phyloP scores from a whole-genome alignment of 1,284 basidiomycete species.

The Bjerkandera adusta region DNA sequence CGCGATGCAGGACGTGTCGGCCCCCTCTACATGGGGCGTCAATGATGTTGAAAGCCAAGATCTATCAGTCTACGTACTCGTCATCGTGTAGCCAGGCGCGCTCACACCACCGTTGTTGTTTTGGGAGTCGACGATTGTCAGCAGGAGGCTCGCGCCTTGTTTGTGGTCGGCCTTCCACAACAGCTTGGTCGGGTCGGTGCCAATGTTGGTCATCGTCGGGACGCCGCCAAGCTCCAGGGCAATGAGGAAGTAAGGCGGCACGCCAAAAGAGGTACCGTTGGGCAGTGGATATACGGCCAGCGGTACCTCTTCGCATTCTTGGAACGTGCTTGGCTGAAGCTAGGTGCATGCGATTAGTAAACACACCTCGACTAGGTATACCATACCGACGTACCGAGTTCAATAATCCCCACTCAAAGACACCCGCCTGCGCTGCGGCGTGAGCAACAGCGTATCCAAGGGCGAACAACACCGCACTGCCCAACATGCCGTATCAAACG shows the following conservation, averaged over 20 bases:
- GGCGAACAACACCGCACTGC: too few relatives aligned
- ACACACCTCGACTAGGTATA: too few relatives aligned
- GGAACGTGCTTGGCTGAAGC: too few relatives aligned
- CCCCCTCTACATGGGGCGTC: slow-evolving; percentile 28
- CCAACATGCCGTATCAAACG: too few relatives aligned
- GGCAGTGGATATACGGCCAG: slow-evolving; percentile 19
- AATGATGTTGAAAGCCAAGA: too few relatives aligned
- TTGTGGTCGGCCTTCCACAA: slow-evolving; percentile 43
- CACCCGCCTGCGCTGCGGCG: too few relatives aligned
- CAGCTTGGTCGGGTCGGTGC: slow-evolving; percentile 36
- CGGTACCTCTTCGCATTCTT: slow-evolving; percentile 21
- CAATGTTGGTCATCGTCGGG: slow-evolving; percentile 39
- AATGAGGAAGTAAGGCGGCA: slow-evolving; percentile 37
- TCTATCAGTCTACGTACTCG: slow-evolving; percentile 5
- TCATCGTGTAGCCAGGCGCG: slow-evolving; percentile 2
- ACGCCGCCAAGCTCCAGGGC: slow-evolving; percentile 41
- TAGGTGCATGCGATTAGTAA: too few relatives aligned
- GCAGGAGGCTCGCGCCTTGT: slow-evolving; percentile 27
- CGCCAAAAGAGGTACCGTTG: slow-evolving; percentile 24
- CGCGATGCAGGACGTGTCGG: slow-evolving; percentile 36
- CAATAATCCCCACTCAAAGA: too few relatives aligned
- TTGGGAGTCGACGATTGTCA: slow-evolving; percentile 4
- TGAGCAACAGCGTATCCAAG: too few relatives aligned
- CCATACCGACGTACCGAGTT: too few relatives aligned
- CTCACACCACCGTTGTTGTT: slow-evolving; percentile 9